These are phyloP conservation scores for Incumbomyces lentus DNA, from an alignment of 2,329 filamentous ascomycete species.

Conservation along the genomic window DNA sequence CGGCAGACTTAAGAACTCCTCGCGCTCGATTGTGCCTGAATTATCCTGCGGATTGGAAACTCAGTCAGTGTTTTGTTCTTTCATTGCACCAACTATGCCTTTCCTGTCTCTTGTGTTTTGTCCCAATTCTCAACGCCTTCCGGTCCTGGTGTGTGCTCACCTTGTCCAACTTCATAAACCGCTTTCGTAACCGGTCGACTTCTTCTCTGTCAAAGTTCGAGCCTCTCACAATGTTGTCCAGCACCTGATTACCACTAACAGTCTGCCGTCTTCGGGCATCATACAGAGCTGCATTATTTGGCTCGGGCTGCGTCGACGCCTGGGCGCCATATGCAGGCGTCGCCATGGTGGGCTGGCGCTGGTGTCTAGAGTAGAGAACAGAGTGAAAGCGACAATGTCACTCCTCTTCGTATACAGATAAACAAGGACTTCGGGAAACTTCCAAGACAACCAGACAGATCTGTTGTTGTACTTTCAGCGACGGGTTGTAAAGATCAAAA, in stretches of 20 bases:
- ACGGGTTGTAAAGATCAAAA: no score
- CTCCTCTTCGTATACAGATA: no score
- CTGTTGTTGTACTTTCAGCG: no score
- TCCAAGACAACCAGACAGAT: no score
- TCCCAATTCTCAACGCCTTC: neutral
- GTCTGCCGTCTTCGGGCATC: constrained; percentile 33
- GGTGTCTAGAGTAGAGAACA: no score
- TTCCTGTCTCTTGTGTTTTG: neutral
- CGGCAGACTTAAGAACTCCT: constrained; percentile 92
- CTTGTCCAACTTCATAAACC: constrained; percentile 99
- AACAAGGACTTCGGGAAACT: no score
- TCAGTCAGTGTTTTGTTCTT: no score
- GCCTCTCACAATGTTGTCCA: constrained; percentile 92
- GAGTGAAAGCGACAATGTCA: no score
- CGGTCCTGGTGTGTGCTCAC: constrained; percentile 35
- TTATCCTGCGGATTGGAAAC: constrained; percentile 57
- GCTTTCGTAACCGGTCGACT: constrained; percentile 87
- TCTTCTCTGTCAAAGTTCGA: constrained; percentile 98
- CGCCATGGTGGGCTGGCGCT: constrained; percentile 24
- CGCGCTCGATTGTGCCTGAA: constrained; percentile 94
- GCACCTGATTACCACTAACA: constrained; percentile 52
- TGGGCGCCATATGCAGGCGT: constrained; percentile 33
- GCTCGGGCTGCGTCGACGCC: constrained; percentile 27
- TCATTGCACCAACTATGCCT: no score
- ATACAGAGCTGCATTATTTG: constrained; percentile 36